These are phyloP conservation scores for Fusarium buxicola DNA, from an alignment of 2,329 filamentous ascomycete species.

Conservation along the genomic window DNA sequence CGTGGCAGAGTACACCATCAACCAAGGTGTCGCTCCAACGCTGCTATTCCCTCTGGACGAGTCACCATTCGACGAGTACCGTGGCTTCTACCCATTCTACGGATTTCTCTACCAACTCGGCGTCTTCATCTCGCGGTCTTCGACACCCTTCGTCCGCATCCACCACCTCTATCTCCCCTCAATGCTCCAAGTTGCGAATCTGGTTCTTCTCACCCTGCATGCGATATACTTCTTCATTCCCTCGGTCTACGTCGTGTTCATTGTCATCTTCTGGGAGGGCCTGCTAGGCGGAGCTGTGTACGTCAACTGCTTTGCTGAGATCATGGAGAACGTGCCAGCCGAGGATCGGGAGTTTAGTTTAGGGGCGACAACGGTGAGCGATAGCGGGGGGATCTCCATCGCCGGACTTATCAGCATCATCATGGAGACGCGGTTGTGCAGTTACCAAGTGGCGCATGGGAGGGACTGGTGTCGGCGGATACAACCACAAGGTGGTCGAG, in stretches of 20 bases:
- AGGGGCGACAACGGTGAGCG: slow-evolving; percentile 89
- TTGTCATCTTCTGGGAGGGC: slow-evolving; percentile 93
- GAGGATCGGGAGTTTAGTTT: slow-evolving; percentile 92
- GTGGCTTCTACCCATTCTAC: slow-evolving; percentile 95
- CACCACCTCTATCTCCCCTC: slow-evolving; percentile 85
- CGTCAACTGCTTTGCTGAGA: slow-evolving; percentile 95
- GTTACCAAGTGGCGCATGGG: slow-evolving; percentile 85
- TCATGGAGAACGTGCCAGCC: slow-evolving; percentile 82
- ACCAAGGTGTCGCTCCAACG: slow-evolving; percentile 92
- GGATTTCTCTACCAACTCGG: slow-evolving; percentile 94
- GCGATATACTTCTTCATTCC: slow-evolving; percentile 85
- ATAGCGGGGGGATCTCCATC: slow-evolving; percentile 89
- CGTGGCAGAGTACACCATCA: slow-evolving; percentile 96
- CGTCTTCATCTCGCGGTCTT: slow-evolving; percentile 94
- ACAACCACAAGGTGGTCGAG: slow-evolving; percentile 47
- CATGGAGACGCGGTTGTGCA: slow-evolving; percentile 84
- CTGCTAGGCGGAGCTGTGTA: slow-evolving; percentile 92
- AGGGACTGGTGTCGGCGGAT: slow-evolving; percentile 77
- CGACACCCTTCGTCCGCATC: slow-evolving; percentile 86
- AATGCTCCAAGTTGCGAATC: slow-evolving; percentile 82
- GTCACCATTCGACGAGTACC: slow-evolving; percentile 83
- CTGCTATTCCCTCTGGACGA: slow-evolving; percentile 83
- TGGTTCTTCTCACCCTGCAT: slow-evolving; percentile 79
- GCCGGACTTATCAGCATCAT: slow-evolving; percentile 86
- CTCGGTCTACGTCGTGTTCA: slow-evolving; percentile 85